Evolutionary conservation across 805 yeast species (phyloP).

Genomic region (Wickerhamomyces subpelliculosus): DNA sequence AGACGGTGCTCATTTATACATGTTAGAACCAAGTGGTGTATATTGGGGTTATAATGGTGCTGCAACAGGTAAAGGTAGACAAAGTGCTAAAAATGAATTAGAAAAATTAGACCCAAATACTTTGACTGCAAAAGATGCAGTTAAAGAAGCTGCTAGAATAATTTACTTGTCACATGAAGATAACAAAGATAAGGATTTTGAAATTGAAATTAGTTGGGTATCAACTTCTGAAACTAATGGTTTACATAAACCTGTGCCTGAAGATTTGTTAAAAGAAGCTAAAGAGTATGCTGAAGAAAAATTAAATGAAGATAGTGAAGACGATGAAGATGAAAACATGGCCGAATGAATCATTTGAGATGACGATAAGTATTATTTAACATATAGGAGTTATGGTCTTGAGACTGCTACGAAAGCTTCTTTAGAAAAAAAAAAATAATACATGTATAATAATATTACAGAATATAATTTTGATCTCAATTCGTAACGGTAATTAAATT

Average conservation of each 20-base stretch:
- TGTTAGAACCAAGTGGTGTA: constrained; percentile 96
- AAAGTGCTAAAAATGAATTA: constrained; percentile 92
- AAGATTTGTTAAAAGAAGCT: constrained; percentile 75
- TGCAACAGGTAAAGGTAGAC: constrained; percentile 98
- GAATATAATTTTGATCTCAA: no score
- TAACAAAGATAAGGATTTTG: constrained; percentile 95
- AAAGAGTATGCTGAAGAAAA: constrained; percentile 77
- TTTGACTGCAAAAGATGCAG: constrained; percentile 72
- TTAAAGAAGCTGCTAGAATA: constrained; percentile 90
- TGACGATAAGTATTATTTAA: background rate
- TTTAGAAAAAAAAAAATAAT: background rate
- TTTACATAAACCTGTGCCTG: constrained; percentile 72
- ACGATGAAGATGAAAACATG: constrained; percentile 44
- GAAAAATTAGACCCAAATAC: constrained; percentile 75
- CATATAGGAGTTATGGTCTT: no score
- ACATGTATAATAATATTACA: background rate
- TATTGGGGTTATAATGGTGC: constrained; percentile 98
- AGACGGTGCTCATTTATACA: constrained; percentile 85
- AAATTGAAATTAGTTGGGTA: constrained; percentile 89
- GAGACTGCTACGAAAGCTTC: no score
- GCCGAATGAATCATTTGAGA: constrained; percentile 11
- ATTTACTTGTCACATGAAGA: constrained; percentile 95
- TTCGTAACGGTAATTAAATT: no score
- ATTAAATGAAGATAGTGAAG: constrained; percentile 69
- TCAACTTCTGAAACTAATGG: constrained; percentile 72